phyloP scores from a whole-genome alignment of 2,329 filamentous ascomycete species.

The Neofusicoccum laricinum region DNA sequence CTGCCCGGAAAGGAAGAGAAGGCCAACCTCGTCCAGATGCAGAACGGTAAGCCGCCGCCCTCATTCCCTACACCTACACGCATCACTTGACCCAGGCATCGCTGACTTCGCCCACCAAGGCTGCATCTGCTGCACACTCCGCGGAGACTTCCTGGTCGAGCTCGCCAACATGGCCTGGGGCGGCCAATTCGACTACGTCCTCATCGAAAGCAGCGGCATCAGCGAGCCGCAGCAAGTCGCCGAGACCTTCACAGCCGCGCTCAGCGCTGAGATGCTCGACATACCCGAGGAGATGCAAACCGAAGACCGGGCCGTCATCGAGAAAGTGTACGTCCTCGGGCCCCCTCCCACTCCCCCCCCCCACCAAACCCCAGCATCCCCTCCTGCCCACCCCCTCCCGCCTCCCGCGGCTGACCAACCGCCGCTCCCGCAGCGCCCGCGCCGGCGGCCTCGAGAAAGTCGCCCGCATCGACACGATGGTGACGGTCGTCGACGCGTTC shows the following conservation, averaged over 20 bases:
- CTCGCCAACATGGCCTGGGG: constrained; percentile 62
- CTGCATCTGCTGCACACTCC: constrained; percentile 73
- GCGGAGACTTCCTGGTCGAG: constrained; percentile 68
- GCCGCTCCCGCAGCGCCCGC: constrained; percentile 38
- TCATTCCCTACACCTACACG: neutral
- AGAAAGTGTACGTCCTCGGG: constrained; percentile 42
- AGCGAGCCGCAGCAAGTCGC: constrained; percentile 72
- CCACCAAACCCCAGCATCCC: too few relatives aligned
- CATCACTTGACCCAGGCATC: neutral
- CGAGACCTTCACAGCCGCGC: constrained; percentile 63
- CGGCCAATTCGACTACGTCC: constrained; percentile 65
- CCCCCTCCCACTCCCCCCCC: too few relatives aligned
- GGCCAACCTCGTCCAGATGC: constrained; percentile 65
- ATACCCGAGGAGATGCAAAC: constrained; percentile 42
- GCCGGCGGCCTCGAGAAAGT: constrained; percentile 65
- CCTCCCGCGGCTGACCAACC: too few relatives aligned
- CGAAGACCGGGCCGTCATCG: constrained; percentile 45
- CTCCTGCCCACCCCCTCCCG: too few relatives aligned
- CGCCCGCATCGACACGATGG: constrained; percentile 66
- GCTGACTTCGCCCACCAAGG: constrained; percentile 27
- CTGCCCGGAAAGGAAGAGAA: constrained; percentile 42
- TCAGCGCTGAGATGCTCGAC: constrained; percentile 47
- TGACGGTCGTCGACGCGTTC: constrained; percentile 71
- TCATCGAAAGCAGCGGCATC: constrained; percentile 70
- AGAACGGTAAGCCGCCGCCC: constrained; percentile 47